A percentile compares a stretch with the other conserved stretches of the same genome.
Conservation (phyloP, 305 asterid genomes). For the Stenogyne calaminthoides region DNA sequence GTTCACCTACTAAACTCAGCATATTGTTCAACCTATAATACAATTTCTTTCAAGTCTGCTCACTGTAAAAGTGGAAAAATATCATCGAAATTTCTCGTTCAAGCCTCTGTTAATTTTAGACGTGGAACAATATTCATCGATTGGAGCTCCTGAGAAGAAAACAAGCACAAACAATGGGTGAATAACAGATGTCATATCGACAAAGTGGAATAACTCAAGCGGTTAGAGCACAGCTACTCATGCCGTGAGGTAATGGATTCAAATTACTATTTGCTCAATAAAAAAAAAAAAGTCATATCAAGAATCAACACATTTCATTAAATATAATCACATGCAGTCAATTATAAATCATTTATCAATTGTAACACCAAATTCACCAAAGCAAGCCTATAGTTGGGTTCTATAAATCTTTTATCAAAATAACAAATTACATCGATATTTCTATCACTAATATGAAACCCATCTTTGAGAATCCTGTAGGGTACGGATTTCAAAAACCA, state of each 20-base stretch:
- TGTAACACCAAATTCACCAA: not conserved
- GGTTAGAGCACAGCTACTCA: too few relatives aligned
- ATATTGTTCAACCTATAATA: too few relatives aligned
- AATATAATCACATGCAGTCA: not conserved
- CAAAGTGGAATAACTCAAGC: too few relatives aligned
- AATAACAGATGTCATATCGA: too few relatives aligned
- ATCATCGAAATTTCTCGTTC: not conserved
- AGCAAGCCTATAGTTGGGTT: not conserved
- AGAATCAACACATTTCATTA: not conserved
- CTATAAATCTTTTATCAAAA: not conserved
- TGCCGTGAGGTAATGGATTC: too few relatives aligned
- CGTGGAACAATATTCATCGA: slow-evolving; percentile 86
- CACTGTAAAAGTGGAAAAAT: too few relatives aligned
- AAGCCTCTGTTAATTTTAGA: slow-evolving; percentile 56
- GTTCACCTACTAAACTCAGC: too few relatives aligned
- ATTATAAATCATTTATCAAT: not conserved
- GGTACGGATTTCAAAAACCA: not conserved
- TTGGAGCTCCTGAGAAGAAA: slow-evolving; percentile 69
- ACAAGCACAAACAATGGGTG: not conserved
- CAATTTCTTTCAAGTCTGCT: too few relatives aligned
- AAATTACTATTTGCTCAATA: too few relatives aligned
- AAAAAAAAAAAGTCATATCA: too few relatives aligned
- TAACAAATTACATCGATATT: not conserved
- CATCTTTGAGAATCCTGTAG: not conserved
- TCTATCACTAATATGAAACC: not conserved